Evolutionary conservation across 805 yeast species (phyloP), one percentile per base, ranked within the genome.

Genomic region (Scheffersomyces coipomensis): DNA sequence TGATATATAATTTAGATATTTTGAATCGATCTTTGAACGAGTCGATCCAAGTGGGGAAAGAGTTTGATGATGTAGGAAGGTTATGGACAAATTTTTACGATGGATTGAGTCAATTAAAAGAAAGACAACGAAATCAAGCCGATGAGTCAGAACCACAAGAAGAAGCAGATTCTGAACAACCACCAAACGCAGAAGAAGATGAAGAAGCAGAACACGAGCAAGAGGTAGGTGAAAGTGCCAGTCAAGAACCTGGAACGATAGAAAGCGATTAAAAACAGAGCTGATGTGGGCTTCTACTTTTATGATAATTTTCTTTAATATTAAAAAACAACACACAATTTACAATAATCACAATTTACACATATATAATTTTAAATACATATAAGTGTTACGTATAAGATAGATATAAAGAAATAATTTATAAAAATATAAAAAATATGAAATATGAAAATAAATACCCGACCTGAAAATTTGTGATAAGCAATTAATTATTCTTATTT

Each of bases 41-140:
- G 31, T 76, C 81, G 2, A 73, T 83, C 12, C 83, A 84, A 17
- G 87, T 85, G 2, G 90, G 93, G 1, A 79, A 80, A 52, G 90
- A 83, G 43, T 85, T 85, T 50, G 86, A 84, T 41, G 75, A 77
- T 36, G 86, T 84, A 12, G 76, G 89, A 2, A 62, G 71, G n/a
- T 64, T 85, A 25, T 85, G 95, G 95, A 65, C 73, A 24, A 73
- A 73, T 26, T 84, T 85, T 51, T 83, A 85, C 49, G 77, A 78
- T 51, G 80, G 80, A 0, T 35, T 69, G 16, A 64, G 62, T 10
- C 65, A 64, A 27, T 42, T 40, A 10, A 46, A 45, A 27, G 45
- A 39, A 19, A 37, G 35, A 12, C 31, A 27, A 9, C 34, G 25
- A 9, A 31, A 35, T 32, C 29, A 34, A 21, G 23, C 23, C 2